Evolutionary conservation across 495 filamentous ascomycete genomes (phyloP).

Genomic region (Aspergillus ostianus): DNA sequence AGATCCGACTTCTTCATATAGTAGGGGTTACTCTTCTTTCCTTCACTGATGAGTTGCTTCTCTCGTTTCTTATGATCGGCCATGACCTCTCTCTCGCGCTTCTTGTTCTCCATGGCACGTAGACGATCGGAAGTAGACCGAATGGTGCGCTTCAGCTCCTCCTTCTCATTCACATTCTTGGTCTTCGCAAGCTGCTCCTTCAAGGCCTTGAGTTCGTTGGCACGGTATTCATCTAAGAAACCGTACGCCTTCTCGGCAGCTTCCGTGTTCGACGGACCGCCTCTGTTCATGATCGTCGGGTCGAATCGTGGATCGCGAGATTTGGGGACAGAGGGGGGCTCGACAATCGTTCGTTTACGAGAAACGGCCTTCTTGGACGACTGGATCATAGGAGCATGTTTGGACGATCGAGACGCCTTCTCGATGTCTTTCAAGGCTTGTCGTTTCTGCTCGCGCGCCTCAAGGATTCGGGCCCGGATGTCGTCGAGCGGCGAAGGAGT

Average conservation of each 20-base stretch:
- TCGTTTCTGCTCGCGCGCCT: conserved; percentile 47
- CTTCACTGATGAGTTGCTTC: conserved; percentile 76
- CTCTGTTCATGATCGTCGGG: conserved; percentile 43
- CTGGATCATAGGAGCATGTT: conserved; percentile 82
- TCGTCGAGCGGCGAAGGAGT: conserved; percentile 33
- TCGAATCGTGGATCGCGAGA: conserved; percentile 89
- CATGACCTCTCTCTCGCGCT: conserved; percentile 62
- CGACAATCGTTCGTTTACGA: conserved; percentile 70
- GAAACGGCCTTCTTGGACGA: conserved; percentile 80
- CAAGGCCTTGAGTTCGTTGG: conserved; percentile 72
- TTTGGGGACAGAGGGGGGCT: conserved; percentile 38
- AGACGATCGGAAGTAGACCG: conserved; percentile 66
- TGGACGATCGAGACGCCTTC: conserved; percentile 60
- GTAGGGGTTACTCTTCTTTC: conserved; percentile 89
- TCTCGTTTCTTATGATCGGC: conserved; percentile 75
- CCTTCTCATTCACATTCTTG: conserved; percentile 59
- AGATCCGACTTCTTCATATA: conserved; percentile 87
- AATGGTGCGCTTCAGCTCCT: conserved; percentile 64
- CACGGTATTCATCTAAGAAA: conserved; percentile 83
- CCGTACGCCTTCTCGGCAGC: conserved; percentile 69
- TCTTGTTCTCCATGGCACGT: conserved; percentile 64
- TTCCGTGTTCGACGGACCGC: conserved; percentile 31
- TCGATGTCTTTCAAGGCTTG: conserved; percentile 32
- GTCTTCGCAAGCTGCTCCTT: conserved; percentile 62
- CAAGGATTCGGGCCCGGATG: conserved; percentile 36